These are phyloP conservation scores for Suaeda aralocaspica DNA, from an alignment of 148 eudicot genomes.

Conservation along the genomic window DNA sequence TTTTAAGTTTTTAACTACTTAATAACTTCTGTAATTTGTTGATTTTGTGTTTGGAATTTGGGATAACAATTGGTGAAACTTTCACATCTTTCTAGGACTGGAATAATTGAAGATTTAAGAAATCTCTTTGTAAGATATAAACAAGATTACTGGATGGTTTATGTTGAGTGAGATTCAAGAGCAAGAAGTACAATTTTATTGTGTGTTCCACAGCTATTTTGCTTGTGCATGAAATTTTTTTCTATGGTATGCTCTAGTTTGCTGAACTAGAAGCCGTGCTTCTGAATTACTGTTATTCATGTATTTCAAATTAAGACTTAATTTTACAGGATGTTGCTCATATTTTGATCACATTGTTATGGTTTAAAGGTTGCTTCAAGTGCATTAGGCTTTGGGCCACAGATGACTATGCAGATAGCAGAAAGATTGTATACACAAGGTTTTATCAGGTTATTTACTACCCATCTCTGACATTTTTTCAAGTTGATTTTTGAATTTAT, in stretches of 20 bases:
- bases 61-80: not conserved
- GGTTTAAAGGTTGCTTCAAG: conserved; percentile 83
- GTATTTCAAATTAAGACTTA: not conserved
- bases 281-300: not conserved
- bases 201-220: not conserved
- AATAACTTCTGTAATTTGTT: not conserved
- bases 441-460: conserved; percentile 62
- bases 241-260: not conserved
- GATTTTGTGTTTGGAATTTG: not conserved
- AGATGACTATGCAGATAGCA: conserved; percentile 90
- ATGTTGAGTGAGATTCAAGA: not conserved
- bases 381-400: conserved; percentile 87
- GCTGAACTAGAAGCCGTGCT: not conserved
- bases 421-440: conserved; percentile 97
- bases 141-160: not conserved
- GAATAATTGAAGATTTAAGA: not conserved
- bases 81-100: not conserved
- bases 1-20: not conserved
- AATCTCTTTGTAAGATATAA: not conserved
- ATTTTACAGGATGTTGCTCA: not conserved
- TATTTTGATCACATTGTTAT: conserved; percentile 17
- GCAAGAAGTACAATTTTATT: not conserved
- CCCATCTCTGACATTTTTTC: conserved; percentile 5
- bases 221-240: not conserved
- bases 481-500: not conserved